Evolutionary conservation across 495 filamentous ascomycete genomes (phyloP), one percentile per base, ranked within the genome.

Genomic region (Neurospora sp.): DNA sequence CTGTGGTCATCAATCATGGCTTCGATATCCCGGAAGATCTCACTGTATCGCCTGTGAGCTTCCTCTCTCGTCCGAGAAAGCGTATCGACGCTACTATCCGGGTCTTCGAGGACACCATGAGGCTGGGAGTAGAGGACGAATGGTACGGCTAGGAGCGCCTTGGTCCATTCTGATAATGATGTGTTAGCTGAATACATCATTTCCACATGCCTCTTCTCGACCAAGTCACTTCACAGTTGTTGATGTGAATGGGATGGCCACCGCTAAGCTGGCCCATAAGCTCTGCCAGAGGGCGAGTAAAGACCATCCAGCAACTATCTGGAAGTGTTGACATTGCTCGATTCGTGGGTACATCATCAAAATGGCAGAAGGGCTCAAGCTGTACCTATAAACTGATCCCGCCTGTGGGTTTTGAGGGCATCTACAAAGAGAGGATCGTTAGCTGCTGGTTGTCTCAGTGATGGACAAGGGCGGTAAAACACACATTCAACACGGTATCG

Each of bases 121-220:
- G 96, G 96, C 81, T 98, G 94, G 12, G 94, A 97, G 80, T 97
- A 94, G 69, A 99, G 88, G 70, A 99, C 95, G 79, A 99, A 99
- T 0, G 96, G 96, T 0, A 98, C 95, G 1, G 96, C 96, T 4
- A 99, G 86, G 1, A 99, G 87, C 39, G 94, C 96, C 85, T 96
- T 88, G 79, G 86, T 86, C 85, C 85, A 91, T 85, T 90, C 89
- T 88, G 27, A 37, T 31, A 66, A 2, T 10, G 27, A 18, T 9
- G 14, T 66, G 14, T 66, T 37, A 66, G 54, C 54, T 3, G 27
- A 35, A 14, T 66, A 8, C 27, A 18, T 35, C 14, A 35, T 18
- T 66, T 66, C 6, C 27, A 18, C 31, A 27, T 66, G 54, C 10
- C 31, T 66, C 54, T 37, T 66, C 12, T 66, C 27, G 27, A 35